These are phyloP conservation scores for Kwoniella sp. DNA, from an alignment of 768 basidiomycete genomes.

Conservation along the genomic window DNA sequence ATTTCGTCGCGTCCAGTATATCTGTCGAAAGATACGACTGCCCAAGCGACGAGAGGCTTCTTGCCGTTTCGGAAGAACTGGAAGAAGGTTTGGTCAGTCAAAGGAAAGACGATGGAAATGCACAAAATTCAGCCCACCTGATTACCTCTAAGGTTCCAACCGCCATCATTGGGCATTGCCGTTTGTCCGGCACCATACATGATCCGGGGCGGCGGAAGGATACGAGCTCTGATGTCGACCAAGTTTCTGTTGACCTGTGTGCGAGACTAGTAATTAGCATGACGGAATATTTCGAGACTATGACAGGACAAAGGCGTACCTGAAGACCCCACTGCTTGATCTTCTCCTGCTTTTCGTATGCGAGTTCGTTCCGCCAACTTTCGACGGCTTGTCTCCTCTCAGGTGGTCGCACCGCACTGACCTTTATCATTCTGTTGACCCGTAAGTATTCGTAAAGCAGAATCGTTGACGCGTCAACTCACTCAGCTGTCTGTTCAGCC, in stretches of 20 bases:
- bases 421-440: slow-evolving; percentile 50
- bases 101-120: neutral
- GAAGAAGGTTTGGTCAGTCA: neutral
- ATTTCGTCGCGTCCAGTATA: slow-evolving; percentile 38
- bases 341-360: slow-evolving; percentile 44
- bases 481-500: slow-evolving; percentile 51
- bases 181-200: slow-evolving; percentile 32
- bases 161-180: slow-evolving; percentile 36
- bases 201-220: slow-evolving; percentile 47
- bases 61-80: slow-evolving; percentile 41
- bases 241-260: slow-evolving; percentile 41
- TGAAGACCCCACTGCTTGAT: slow-evolving; percentile 53
- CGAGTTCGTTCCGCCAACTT: slow-evolving; percentile 50
- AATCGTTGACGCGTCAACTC: slow-evolving; percentile 15
- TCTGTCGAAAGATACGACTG: slow-evolving; percentile 49
- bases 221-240: slow-evolving; percentile 46
- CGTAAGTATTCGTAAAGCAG: neutral
- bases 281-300: neutral
- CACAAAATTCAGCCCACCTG: slow-evolving; percentile 25
- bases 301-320: slow-evolving; percentile 7
- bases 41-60: slow-evolving; percentile 48
- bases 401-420: slow-evolving; percentile 37
- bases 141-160: slow-evolving; percentile 53
- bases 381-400: slow-evolving; percentile 25
- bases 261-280: neutral